These are phyloP conservation scores for Colletotrichum tanaceti DNA, from an alignment of 2,329 filamentous ascomycete genomes.

Conservation along the genomic window DNA sequence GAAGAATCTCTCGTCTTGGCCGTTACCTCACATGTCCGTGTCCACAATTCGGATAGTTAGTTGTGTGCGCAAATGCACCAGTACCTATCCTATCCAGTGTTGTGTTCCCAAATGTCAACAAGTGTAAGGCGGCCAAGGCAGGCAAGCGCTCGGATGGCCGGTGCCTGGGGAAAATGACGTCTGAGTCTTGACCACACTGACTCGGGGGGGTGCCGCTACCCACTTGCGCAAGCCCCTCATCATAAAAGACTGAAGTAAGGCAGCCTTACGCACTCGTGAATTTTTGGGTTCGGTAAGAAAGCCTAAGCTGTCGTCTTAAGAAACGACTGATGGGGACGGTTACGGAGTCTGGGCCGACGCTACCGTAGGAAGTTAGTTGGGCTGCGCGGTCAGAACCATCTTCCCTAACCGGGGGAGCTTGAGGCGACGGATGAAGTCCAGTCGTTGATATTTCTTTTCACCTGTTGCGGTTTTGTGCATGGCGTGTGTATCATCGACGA, in stretches of 20 bases:
- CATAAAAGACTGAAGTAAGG: neutral
- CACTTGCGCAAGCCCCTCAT: conserved; percentile 1
- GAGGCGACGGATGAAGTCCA: neutral
- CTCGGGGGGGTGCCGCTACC: conserved; percentile 12
- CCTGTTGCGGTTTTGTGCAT: neutral
- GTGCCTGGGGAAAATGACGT: conserved; percentile 28
- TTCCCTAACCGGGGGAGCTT: neutral
- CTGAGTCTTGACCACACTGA: conserved; percentile 20
- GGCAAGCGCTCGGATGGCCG: conserved; percentile 11
- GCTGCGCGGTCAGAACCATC: neutral
- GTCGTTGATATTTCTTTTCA: neutral
- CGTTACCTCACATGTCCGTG: neutral
- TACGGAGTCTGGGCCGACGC: conserved; percentile 1
- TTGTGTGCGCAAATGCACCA: neutral
- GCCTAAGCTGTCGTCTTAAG: conserved; percentile 14
- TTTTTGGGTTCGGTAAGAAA: conserved; percentile 21
- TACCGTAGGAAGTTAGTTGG: neutral
- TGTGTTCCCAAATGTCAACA: conserved; percentile 1
- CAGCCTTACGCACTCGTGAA: conserved; percentile 19
- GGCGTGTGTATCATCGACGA: neutral
- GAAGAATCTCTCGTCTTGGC: neutral
- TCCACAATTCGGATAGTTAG: too few species aligned
- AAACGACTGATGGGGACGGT: neutral
- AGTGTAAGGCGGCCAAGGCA: neutral
- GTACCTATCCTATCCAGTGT: neutral